A percentile compares a stretch with the other conserved stretches of the same genome.
Conservation (phyloP, 2,329 filamentous ascomycete species). For the Colletotrichum camelliae region DNA sequence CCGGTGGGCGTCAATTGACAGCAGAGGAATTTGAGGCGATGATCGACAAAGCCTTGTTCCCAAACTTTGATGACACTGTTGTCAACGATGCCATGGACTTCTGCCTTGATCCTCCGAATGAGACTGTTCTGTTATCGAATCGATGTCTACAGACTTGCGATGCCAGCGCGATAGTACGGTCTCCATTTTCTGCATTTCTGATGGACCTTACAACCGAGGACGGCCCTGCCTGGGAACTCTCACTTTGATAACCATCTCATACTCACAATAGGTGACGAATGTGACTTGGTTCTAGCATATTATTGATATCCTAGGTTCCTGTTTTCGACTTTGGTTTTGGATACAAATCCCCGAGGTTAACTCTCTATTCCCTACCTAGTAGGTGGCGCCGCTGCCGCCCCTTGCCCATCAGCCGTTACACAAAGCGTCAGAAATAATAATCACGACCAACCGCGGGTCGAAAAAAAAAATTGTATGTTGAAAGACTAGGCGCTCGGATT, state of each 20-base stretch:
- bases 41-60: not conserved
- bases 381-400: not conserved
- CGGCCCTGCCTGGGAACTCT: not conserved
- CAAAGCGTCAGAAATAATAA: not conserved
- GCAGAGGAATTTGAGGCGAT: not conserved
- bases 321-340: not conserved
- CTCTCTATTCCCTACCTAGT: no score
- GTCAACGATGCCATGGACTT: not conserved
- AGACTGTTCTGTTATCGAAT: not conserved
- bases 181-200: no score
- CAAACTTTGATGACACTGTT: not conserved
- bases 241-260: not conserved
- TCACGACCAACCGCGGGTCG: not conserved
- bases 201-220: no score
- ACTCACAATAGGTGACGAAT: not conserved
- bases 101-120: not conserved
- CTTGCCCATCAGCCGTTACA: not conserved
- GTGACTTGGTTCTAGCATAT: no score
- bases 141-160: not conserved
- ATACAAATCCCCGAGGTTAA: fast-evolving
- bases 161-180: not conserved
- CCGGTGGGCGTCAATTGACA: not conserved
- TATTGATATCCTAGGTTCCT: not conserved
- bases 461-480: not conserved
- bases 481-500: not conserved